phyloP scores from a whole-genome alignment of 2,329 filamentous ascomycete species.

The Cercospora sojina region DNA sequence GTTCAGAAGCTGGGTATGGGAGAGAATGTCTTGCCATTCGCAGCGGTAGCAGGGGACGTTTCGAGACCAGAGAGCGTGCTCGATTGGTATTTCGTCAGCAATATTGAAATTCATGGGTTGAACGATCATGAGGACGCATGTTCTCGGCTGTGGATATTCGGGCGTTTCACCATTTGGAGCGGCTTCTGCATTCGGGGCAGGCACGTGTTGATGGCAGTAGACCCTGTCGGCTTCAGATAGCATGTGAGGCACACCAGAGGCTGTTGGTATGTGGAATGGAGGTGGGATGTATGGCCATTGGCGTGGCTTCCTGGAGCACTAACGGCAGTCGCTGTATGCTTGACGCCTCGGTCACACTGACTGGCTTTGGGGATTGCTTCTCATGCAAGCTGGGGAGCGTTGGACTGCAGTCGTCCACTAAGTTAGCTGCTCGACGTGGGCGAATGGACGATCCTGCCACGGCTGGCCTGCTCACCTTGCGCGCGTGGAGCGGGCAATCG shows the following conservation, averaged over 20 bases:
- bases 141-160: neutral
- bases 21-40: constrained; percentile 39
- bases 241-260: constrained; percentile 8
- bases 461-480: neutral
- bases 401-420: constrained; percentile 4
- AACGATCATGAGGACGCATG: constrained; percentile 46
- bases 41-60: constrained; percentile 42
- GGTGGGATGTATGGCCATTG: constrained; percentile 2
- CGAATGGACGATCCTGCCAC: neutral
- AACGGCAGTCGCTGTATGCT: constrained; percentile 19
- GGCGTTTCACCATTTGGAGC: neutral
- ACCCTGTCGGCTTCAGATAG: constrained; percentile 39
- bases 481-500: neutral
- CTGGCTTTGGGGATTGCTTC: neutral
- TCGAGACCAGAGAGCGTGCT: constrained; percentile 43
- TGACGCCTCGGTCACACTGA: constrained; percentile 21
- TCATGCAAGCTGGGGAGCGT: neutral
- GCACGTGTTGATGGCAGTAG: constrained; percentile 32
- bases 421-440: constrained; percentile 3
- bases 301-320: constrained; percentile 13
- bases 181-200: neutral
- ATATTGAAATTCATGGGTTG: constrained; percentile 49
- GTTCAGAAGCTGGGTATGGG: constrained; percentile 35
- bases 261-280: neutral
- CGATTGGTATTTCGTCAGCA: constrained; percentile 48